Evolutionary conservation across 352 stramenopile genomes (phyloP), one percentile per base, ranked within the genome.

Genomic region (Hyaloperonospora brassicae): DNA sequence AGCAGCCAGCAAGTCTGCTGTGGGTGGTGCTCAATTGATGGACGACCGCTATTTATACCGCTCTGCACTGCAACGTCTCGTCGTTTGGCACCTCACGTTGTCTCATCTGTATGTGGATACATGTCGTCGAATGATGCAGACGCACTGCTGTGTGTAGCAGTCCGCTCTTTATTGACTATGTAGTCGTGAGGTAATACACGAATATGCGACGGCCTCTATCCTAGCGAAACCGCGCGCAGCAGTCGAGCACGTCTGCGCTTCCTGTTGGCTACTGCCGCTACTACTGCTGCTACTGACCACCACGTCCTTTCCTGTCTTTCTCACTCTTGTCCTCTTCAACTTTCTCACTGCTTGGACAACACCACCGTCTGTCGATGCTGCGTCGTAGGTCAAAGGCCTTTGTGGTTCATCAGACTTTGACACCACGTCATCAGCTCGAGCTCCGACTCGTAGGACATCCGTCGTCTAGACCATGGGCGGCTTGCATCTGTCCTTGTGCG

Each of bases 401-500:
- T 17, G 17, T 35, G 24, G 30, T 31, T 53, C 43, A 49, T 55
- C 49, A 31, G 51, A 49, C 49, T 66, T 62, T 17, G 42, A 27
- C 54, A 31, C 27, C 27, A 41, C 45, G 41, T 59, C 25, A 45
- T 54, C 51, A 68, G 43, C 57, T 58, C 47, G 36, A 70, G 49
- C 59, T 58, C 13, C 42, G 50, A 61, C 44, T 56, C 36, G 30
- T 46, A 17, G 17, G 42, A 55, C 14, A 30, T 17, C 17, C 17
- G 17, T 17, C 31, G 14, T 23, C 66, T 73, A 76, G 42, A 61
- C 68, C 46, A 42, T 17, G 52, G 73, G 71, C 13, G 72, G 67
- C 73, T 91, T 93, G 74, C 84, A 93, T 31, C 80, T 81, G 55
- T 76, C 78, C 79, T 93, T 94, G 82, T 92, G 84, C 50, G 73